Evolutionary conservation across 2,329 filamentous ascomycete species (phyloP).

Genomic region (Elsinoe batatas): DNA sequence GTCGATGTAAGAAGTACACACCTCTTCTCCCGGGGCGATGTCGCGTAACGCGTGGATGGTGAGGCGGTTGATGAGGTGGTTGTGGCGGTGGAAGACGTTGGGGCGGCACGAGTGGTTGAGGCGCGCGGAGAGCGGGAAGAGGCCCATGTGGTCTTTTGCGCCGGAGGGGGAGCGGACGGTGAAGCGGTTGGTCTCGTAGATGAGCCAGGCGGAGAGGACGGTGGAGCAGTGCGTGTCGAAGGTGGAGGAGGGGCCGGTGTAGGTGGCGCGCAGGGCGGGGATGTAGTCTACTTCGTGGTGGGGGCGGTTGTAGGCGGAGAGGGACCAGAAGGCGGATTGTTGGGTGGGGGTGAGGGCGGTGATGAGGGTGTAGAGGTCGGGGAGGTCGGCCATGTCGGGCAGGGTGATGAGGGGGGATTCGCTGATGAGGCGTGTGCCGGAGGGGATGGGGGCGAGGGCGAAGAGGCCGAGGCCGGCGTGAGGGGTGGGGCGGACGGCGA

Average conservation of each 20-base stretch:
- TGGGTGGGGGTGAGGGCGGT: background rate
- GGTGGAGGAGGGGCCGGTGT: background rate
- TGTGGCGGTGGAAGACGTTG: slow-evolving; percentile 17
- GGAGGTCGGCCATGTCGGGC: slow-evolving; percentile 15
- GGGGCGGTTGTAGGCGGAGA: slow-evolving; percentile 6
- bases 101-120: slow-evolving; percentile 16
- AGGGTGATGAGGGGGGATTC: slow-evolving; percentile 15
- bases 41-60: slow-evolving; percentile 23
- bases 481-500: slow-evolving; percentile 13
- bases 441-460: slow-evolving; percentile 11
- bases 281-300: slow-evolving; percentile 15
- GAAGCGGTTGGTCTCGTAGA: slow-evolving; percentile 17
- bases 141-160: slow-evolving; percentile 13
- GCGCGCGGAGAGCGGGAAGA: slow-evolving; percentile 14
- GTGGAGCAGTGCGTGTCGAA: slow-evolving; percentile 13
- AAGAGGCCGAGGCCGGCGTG: slow-evolving; percentile 15
- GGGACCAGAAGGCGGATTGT: slow-evolving; percentile 14
- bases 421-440: slow-evolving; percentile 15
- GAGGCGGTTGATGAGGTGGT: slow-evolving; percentile 13
- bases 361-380: slow-evolving; percentile 13
- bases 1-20: slow-evolving; percentile 20
- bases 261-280: slow-evolving; percentile 7
- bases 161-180: slow-evolving; percentile 14
- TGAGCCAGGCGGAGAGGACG: slow-evolving; percentile 13
- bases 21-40: slow-evolving; percentile 24